A percentile compares a stretch with the other conserved stretches of the same genome.
phyloP scores from a whole-genome alignment of 139 green algal genomes.

The Closterium sp. region DNA sequence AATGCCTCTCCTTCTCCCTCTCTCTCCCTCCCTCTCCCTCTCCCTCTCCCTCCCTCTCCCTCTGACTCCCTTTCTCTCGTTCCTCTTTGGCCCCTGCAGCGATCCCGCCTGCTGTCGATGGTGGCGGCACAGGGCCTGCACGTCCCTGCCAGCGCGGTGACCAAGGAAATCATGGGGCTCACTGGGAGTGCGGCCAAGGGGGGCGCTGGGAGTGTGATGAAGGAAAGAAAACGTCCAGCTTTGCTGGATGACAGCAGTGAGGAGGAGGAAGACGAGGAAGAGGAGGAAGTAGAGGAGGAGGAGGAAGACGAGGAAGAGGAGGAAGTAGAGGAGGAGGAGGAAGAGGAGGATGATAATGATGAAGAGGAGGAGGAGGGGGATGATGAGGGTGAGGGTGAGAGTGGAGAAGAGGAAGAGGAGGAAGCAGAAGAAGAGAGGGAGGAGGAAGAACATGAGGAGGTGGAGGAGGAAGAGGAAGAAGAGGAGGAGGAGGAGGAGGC shows the following conservation, averaged over 20 bases:
- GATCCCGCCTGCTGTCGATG: too few species aligned
- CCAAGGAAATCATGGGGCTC: too few species aligned
- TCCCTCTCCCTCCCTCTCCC: too few species aligned
- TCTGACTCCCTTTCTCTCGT: not conserved
- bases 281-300: not conserved
- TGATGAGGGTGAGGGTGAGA: not conserved
- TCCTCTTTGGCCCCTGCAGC: not conserved
- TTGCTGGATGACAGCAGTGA: not conserved
- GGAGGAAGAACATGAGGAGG: not conserved
- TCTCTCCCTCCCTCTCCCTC: too few species aligned
- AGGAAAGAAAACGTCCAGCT: not conserved
- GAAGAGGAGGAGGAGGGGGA: not conserved
- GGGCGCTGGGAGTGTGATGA: not conserved
- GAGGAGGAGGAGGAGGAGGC: not conserved
- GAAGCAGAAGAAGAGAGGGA: not conserved
- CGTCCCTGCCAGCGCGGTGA: too few species aligned
- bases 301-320: not conserved
- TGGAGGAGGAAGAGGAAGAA: not conserved
- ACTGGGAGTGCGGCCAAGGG: too few species aligned
- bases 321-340: not conserved
- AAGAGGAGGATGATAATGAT: not conserved
- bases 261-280: not conserved
- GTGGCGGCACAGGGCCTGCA: too few species aligned
- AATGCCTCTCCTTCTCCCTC: not conserved
- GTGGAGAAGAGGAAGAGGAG: not conserved